phyloP scores from a whole-genome alignment of 108 stramenopile genomes.

The Skeletonema grethae region DNA sequence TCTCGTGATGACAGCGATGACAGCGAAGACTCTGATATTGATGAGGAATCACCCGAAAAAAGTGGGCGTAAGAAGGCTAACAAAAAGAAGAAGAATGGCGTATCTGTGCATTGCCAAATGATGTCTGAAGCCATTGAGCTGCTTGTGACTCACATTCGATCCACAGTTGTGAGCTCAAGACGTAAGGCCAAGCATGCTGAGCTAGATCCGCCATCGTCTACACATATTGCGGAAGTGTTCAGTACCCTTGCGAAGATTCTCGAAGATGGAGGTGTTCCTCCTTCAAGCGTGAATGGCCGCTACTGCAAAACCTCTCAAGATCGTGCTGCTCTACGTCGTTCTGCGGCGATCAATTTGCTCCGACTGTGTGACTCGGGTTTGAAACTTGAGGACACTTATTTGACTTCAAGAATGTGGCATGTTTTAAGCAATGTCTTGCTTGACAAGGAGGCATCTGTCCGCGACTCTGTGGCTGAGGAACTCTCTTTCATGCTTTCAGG shows the following conservation, averaged over 20 bases:
- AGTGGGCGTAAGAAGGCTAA: slow-evolving; percentile 20
- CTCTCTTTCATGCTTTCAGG: slow-evolving; percentile 71
- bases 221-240: slow-evolving; percentile 49
- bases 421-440: slow-evolving; percentile 55
- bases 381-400: slow-evolving; percentile 58
- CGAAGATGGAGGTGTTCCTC: slow-evolving; percentile 58
- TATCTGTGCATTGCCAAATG: slow-evolving; percentile 63
- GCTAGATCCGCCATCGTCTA: slow-evolving; percentile 34
- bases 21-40: slow-evolving; percentile 40
- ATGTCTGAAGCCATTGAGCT: slow-evolving; percentile 80
- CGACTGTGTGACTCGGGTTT: slow-evolving; percentile 76
- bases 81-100: slow-evolving; percentile 21
- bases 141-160: slow-evolving; percentile 67
- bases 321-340: slow-evolving; percentile 69
- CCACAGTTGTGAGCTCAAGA: slow-evolving; percentile 40
- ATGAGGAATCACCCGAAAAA: slow-evolving; percentile 42
- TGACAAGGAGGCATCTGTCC: slow-evolving; percentile 64
- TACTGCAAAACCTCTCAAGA: slow-evolving; percentile 54
- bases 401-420: slow-evolving; percentile 69
- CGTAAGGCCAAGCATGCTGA: slow-evolving; percentile 7
- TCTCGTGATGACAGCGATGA: slow-evolving; percentile 39
- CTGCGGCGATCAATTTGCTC: slow-evolving; percentile 71
- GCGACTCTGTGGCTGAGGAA: slow-evolving; percentile 67
- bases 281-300: slow-evolving; percentile 51
- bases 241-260: slow-evolving; percentile 49